phyloP scores from a whole-genome alignment of 257 asterid species.

The Solanum rostratum region DNA sequence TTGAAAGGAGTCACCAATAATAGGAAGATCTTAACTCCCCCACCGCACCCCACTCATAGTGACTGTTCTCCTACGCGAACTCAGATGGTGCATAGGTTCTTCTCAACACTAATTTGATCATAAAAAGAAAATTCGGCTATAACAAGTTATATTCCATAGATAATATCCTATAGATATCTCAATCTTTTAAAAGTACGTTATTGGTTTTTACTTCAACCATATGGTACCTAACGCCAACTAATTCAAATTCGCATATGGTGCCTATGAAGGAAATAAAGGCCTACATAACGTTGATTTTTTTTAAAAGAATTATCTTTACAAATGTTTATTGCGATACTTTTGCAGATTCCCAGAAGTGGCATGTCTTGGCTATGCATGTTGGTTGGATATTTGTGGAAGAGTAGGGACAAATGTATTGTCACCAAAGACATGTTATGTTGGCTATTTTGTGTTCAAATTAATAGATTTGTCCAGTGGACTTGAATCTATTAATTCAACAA shows the following conservation, averaged over 20 bases:
- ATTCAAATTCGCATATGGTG: not conserved
- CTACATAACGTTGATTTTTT: not conserved
- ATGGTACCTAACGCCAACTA: not conserved
- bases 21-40: not conserved
- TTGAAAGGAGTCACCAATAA: not conserved
- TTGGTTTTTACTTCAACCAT: not conserved
- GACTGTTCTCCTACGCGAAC: not conserved
- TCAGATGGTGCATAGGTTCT: not conserved
- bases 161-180: not conserved
- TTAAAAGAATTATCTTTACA: too few species aligned
- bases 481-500: slow-evolving; percentile 18
- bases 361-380: slow-evolving; percentile 28
- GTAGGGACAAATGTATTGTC: slow-evolving; percentile 27
- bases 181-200: too few species aligned
- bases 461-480: slow-evolving; percentile 23
- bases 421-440: slow-evolving; percentile 20
- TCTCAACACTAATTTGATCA: not conserved
- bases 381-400: slow-evolving; percentile 50
- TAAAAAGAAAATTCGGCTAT: too few species aligned
- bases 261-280: not conserved
- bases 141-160: not conserved
- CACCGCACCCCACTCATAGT: not conserved
- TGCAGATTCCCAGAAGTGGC: slow-evolving; percentile 36
- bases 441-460: slow-evolving; percentile 36
- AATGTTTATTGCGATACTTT: not conserved